These are phyloP conservation scores for Perilla frutescens DNA, from an alignment of 257 asterid genomes.

Conservation along the genomic window DNA sequence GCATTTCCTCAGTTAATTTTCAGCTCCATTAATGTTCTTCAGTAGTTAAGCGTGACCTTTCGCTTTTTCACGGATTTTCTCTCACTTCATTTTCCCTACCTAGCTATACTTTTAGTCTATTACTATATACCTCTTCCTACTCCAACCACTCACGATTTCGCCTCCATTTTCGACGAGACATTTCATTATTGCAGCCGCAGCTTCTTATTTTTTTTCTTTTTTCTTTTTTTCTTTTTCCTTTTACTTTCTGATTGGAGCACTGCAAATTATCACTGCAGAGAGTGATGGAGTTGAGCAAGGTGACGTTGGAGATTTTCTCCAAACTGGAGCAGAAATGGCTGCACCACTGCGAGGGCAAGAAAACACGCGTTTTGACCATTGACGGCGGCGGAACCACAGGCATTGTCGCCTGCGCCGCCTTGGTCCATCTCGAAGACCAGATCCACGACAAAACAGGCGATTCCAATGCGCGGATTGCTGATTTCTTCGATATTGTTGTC, in stretches of 20 bases:
- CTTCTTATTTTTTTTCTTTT: neutral
- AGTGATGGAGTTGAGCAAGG: conserved; percentile 73
- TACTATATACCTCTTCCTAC: too few species aligned
- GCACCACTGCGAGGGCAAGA: conserved; percentile 75
- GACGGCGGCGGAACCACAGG: conserved; percentile 87
- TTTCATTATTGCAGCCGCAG: conserved; percentile 4
- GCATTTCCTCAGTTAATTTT: neutral
- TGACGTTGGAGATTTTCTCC: conserved; percentile 83
- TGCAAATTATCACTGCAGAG: conserved; percentile 8
- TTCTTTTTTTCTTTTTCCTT: neutral
- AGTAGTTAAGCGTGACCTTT: conserved; percentile 60
- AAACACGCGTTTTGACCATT: conserved; percentile 74
- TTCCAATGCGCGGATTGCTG: conserved; percentile 65
- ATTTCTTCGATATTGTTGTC: conserved; percentile 80
- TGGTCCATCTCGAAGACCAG: conserved; percentile 81
- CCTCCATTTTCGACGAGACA: neutral
- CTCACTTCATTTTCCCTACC: conserved; percentile 25
- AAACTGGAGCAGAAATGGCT: conserved; percentile 95
- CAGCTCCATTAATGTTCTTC: conserved; percentile 62
- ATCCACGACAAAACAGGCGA: conserved; percentile 75
- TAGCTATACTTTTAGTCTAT: neutral
- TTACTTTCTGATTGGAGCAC: neutral
- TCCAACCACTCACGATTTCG: conserved; percentile 11
- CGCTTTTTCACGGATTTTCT: conserved; percentile 55
- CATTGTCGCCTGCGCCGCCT: conserved; percentile 63